Conservation (phyloP, 352 stramenopile genomes). For the Phytophthora pluvialis region DNA sequence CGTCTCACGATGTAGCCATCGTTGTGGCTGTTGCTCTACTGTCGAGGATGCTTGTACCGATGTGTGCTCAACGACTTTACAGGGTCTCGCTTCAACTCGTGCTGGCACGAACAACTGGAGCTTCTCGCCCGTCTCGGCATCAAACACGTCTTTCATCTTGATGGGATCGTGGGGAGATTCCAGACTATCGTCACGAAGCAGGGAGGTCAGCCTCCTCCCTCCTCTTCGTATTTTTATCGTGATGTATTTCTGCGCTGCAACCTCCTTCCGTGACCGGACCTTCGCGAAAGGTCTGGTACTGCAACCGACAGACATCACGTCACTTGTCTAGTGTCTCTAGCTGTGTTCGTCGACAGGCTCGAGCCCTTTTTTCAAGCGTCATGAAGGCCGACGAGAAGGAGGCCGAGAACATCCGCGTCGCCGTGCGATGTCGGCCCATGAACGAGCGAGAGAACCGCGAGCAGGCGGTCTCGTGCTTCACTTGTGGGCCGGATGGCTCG, state of each 20-base stretch:
- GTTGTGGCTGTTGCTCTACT: neutral
- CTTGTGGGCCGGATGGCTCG: constrained; percentile 62
- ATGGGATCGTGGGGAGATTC: neutral
- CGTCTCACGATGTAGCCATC: constrained; percentile 46
- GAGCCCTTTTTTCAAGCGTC: constrained; percentile 32
- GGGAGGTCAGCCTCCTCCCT: neutral
- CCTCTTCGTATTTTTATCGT: constrained; percentile 33
- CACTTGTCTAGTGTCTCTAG: constrained; percentile 11
- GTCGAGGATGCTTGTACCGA: neutral
- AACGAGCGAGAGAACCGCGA: constrained; percentile 87
- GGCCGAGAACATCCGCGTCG: constrained; percentile 92
- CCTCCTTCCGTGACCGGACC: neutral
- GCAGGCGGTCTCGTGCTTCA: constrained; percentile 78
- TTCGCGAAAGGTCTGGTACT: neutral
- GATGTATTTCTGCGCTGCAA: constrained; percentile 19
- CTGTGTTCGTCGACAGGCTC: constrained; percentile 10
- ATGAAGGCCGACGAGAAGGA: constrained; percentile 87
- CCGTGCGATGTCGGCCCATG: constrained; percentile 92
- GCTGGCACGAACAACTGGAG: constrained; percentile 41
- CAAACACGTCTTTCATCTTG: constrained; percentile 47
- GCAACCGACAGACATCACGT: constrained; percentile 28
- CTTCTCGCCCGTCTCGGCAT: constrained; percentile 70
- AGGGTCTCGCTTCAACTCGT: neutral
- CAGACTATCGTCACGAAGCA: neutral
- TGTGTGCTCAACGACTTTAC: neutral